phyloP scores from a whole-genome alignment of 306 rosid species.

The Glycine tomentella region DNA sequence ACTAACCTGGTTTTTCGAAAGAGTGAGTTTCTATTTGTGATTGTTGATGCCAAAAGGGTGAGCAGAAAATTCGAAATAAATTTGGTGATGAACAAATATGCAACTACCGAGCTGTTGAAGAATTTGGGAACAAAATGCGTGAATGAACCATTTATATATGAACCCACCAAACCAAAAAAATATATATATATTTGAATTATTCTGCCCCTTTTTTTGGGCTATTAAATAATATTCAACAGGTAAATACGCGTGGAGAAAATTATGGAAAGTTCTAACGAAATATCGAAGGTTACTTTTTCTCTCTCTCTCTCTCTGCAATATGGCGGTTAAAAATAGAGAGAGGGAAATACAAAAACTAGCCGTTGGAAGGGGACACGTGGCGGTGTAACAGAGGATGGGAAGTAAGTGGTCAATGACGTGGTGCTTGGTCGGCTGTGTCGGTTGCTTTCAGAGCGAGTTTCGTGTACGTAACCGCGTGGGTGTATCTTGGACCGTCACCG shows the following conservation, averaged over 20 bases:
- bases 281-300: background rate
- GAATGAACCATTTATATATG: too few species aligned
- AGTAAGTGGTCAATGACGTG: constrained; percentile 54
- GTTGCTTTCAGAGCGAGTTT: constrained; percentile 53
- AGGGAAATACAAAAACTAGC: constrained; percentile 60
- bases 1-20: background rate
- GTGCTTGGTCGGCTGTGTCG: constrained; percentile 71
- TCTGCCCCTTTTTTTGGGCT: background rate
- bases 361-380: constrained; percentile 77
- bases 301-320: background rate
- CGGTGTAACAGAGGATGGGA: background rate
- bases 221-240: background rate
- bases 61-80: background rate
- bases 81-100: background rate
- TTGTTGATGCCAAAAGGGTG: background rate
- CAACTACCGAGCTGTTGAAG: constrained; percentile 22
- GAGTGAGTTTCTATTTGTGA: constrained; percentile 29
- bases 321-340: constrained; percentile 60
- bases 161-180: too few species aligned
- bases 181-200: background rate
- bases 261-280: constrained; percentile 61
- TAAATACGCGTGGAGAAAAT: constrained; percentile 51
- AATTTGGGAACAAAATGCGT: background rate
- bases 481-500: background rate
- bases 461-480: constrained; percentile 42